A percentile compares a stretch with the other conserved stretches of the same genome.
Evolutionary conservation across 2,329 filamentous ascomycete genomes (phyloP).

Genomic region (Akanthomyces lecanii): DNA sequence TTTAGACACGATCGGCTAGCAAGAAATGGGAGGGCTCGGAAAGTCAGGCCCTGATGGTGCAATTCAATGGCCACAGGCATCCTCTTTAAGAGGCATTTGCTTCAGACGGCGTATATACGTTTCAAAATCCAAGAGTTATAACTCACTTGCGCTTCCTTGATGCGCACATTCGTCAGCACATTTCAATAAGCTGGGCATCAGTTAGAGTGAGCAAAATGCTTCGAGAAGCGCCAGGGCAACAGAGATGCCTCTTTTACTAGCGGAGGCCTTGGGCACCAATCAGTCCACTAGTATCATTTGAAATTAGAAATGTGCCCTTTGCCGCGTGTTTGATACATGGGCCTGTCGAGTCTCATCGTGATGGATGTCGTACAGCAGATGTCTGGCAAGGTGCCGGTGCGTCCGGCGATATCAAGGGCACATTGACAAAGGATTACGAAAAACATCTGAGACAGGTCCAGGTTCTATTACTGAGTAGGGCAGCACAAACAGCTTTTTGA

Average conservation of each 20-base stretch:
- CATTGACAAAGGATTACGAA: no score
- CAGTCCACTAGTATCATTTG: background rate
- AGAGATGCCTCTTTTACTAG: no score
- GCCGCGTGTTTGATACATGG: background rate
- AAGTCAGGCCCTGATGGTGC: background rate
- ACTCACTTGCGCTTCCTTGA: background rate
- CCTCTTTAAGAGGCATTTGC: background rate
- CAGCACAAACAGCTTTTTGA: background rate
- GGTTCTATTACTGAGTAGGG: background rate
- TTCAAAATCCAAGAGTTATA: no score
- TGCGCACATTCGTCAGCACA: no score
- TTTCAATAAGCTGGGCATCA: background rate
- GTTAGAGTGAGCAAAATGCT: background rate
- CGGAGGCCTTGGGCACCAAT: background rate
- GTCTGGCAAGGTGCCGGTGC: background rate
- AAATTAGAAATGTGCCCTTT: background rate
- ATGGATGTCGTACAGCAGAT: background rate
- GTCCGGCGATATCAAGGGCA: no score
- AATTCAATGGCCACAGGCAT: background rate
- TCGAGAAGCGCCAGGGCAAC: background rate
- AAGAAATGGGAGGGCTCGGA: background rate
- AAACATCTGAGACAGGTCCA: background rate
- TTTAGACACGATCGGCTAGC: conserved; percentile 7
- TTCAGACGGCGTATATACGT: no score
- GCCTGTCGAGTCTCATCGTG: background rate